Base-by-base conservation (phyloP, 768 basidiomycete genomes). In the Amanita fuliginea region DNA sequence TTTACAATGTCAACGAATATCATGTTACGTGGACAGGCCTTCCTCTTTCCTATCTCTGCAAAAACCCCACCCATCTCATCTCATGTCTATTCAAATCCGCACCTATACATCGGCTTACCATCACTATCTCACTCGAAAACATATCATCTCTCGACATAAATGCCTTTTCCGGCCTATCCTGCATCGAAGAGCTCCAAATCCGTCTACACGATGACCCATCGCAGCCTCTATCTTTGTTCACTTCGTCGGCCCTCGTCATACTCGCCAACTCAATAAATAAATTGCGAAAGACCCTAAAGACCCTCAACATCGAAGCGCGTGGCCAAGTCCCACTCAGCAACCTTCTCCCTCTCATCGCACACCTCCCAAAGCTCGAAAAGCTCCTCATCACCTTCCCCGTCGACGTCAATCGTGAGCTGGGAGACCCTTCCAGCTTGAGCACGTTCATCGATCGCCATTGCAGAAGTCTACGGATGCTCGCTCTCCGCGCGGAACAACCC, bases 1-100 rank as follows among this genome's bases (percentile, higher is more conserved):
- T 77, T 6, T 71, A 70, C 16, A 69, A 73, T 47, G 61, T 77
- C 9, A 69, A 67, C 11, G 70, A 74, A 54, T 74, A 74, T 56
- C 70, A 75, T 51, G 70, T 77, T 51, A 69, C 70, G 34, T 77
- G 74, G 75, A 67, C 62, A 30, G 71, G 72, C 14, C 63, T 72
- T 16, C 67, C 68, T 28, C 63, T 72, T 14, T 66, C 68, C 34
- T 43, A 56, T 11, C 48, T 47, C 22, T 47, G 14, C n/a, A 33
- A 44, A 33, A 19, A 39, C 44, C 52, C 59, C n/a, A 52, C 49
- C 28, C 55, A 56, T 34, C 54, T 63, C 26, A 55, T 59, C 46
- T 53, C 40, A 19, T 24, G 49, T 32, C 18, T 52, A 16, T 34
- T 54, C 41, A 14, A 42, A 19, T 36, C 39, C 16, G 49, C 49